phyloP scores from a whole-genome alignment of 352 stramenopile species.

The Phytophthora capsici region DNA sequence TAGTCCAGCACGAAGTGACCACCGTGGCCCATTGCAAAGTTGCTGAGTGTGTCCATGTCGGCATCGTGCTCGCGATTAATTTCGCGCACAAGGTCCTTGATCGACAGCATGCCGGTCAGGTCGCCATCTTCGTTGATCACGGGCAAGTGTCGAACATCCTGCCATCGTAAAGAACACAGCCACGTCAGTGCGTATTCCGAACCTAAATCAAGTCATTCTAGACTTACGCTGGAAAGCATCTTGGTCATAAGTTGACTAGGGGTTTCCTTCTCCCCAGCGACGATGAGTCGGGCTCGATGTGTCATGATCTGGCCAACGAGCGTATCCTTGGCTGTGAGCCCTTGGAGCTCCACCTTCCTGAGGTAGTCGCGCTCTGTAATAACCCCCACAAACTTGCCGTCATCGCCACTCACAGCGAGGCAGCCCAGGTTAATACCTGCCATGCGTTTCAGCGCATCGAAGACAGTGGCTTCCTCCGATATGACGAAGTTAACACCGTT shows the following conservation, averaged over 20 bases:
- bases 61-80: slow-evolving; percentile 83
- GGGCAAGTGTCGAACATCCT: slow-evolving; percentile 95
- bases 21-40: slow-evolving; percentile 77
- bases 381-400: slow-evolving; percentile 91
- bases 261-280: slow-evolving; percentile 86
- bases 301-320: slow-evolving; percentile 95
- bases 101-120: slow-evolving; percentile 94
- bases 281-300: slow-evolving; percentile 90
- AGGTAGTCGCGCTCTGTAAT: slow-evolving; percentile 96
- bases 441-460: slow-evolving; percentile 96
- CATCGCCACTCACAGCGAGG: slow-evolving; percentile 89
- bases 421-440: slow-evolving; percentile 93
- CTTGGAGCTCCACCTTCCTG: slow-evolving; percentile 95
- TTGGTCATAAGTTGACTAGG: slow-evolving; percentile 94
- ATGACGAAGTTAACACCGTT: slow-evolving; percentile 96
- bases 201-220: neutral
- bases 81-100: slow-evolving; percentile 94
- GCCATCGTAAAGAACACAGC: too few relatives aligned
- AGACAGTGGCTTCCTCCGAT: slow-evolving; percentile 91
- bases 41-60: slow-evolving; percentile 83
- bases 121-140: slow-evolving; percentile 93
- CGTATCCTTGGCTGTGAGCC: slow-evolving; percentile 86
- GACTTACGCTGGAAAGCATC: slow-evolving; percentile 93
- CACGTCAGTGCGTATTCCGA: too few relatives aligned
- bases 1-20: slow-evolving; percentile 87